Evolutionary conservation across 257 asterid genomes (phyloP).

Genomic region (Galeopsis tetrahit): DNA sequence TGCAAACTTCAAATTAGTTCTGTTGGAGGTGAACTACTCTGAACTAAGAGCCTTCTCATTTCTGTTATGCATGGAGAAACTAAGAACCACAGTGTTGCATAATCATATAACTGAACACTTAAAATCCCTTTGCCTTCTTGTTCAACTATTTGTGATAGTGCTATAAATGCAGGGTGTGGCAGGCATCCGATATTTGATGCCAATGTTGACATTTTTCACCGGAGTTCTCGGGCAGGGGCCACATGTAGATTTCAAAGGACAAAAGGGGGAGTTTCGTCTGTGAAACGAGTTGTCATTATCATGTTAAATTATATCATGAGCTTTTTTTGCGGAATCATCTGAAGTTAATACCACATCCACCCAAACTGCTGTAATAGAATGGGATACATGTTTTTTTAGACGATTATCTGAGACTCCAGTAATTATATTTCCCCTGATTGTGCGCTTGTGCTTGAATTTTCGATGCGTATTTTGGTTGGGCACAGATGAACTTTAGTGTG

Average conservation of each 20-base stretch:
- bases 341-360: constrained; percentile 4
- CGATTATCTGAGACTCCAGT: not conserved
- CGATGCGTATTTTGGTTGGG: not conserved
- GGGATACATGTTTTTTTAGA: constrained; percentile 20
- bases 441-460: not conserved
- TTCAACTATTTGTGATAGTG: not conserved
- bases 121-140: not conserved
- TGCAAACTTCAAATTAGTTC: not conserved
- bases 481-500: not conserved
- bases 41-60: not conserved
- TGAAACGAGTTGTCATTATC: not conserved
- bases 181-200: constrained; percentile 6
- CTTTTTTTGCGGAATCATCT: constrained; percentile 17
- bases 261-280: constrained; percentile 12
- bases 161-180: constrained; percentile 26
- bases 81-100: not conserved
- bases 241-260: constrained; percentile 4
- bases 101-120: not conserved
- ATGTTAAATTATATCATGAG: not conserved
- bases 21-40: no score
- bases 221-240: not conserved
- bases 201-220: constrained; percentile 2
- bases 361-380: constrained; percentile 18
- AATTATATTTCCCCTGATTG: not conserved
- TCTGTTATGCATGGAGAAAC: not conserved